These are phyloP conservation scores for Acacia crassicarpa DNA, from an alignment of 306 rosid species.

Conservation along the genomic window DNA sequence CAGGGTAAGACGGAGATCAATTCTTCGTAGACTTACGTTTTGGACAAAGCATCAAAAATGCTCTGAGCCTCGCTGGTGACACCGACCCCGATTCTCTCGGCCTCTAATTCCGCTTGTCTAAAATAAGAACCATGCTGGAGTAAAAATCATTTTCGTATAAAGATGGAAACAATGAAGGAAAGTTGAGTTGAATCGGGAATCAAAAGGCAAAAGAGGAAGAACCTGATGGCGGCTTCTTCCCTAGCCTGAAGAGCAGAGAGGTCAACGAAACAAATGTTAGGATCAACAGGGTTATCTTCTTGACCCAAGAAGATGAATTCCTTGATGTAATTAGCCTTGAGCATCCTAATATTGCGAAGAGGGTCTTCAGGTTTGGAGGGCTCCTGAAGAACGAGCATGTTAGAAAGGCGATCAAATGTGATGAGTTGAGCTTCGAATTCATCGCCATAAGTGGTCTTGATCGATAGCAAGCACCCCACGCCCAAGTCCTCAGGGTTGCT, in stretches of 20 bases:
- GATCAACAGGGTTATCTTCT: conserved; percentile 76
- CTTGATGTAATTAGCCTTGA: conserved; percentile 77
- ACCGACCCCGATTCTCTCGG: conserved; percentile 94
- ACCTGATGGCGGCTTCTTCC: conserved; percentile 84
- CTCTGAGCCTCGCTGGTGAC: conserved; percentile 87
- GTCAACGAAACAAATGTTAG: conserved; percentile 59
- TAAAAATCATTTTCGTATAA: background rate
- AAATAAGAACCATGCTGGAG: conserved; percentile 9
- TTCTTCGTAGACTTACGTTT: conserved; percentile 62
- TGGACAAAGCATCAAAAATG: conserved; percentile 88
- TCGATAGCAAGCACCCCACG: conserved; percentile 72
- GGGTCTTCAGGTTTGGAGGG: conserved; percentile 59
- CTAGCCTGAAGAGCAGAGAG: conserved; percentile 64
- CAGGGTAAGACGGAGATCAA: background rate
- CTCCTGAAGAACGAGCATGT: conserved; percentile 87
- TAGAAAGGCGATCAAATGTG: conserved; percentile 80
- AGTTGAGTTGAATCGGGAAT: background rate
- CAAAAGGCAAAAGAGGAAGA: background rate
- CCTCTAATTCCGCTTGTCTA: conserved; percentile 88
- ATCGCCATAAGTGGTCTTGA: conserved; percentile 85
- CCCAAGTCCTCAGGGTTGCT: conserved; percentile 64
- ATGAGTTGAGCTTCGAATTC: conserved; percentile 85
- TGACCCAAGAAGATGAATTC: conserved; percentile 70
- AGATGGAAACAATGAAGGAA: background rate
- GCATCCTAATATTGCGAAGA: conserved; percentile 67